phyloP scores from a whole-genome alignment of 208 protist species.

The Leishmania braziliensis region DNA sequence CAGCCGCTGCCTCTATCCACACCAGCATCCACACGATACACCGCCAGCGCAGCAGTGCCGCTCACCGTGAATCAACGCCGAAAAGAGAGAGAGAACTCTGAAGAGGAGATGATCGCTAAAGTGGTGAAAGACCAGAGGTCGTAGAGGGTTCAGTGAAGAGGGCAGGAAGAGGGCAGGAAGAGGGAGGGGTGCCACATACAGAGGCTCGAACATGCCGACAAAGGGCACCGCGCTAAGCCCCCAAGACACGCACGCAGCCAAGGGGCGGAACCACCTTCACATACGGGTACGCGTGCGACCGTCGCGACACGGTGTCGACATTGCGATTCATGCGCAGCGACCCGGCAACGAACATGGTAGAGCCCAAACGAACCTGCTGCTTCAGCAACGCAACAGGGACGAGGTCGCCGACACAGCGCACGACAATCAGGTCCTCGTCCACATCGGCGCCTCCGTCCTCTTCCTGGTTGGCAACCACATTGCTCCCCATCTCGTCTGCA shows the following conservation, averaged over 20 bases:
- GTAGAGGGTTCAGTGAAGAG: background rate
- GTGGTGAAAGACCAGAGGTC: background rate
- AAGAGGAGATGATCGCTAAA: background rate
- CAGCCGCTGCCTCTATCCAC: background rate
- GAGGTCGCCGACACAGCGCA: constrained; percentile 65
- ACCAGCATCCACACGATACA: background rate
- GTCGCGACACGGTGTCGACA: constrained; percentile 57
- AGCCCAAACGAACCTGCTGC: constrained; percentile 55
- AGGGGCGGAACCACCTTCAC: constrained; percentile 77
- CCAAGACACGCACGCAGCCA: constrained; percentile 56
- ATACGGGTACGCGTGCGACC: constrained; percentile 82
- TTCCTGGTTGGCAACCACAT: background rate
- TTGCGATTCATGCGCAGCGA: constrained; percentile 78
- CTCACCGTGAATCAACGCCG: background rate
- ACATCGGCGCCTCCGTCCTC: background rate
- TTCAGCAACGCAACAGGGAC: constrained; percentile 47
- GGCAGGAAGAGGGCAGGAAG: background rate
- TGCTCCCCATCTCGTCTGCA: background rate
- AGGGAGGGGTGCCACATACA: background rate
- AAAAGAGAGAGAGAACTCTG: background rate
- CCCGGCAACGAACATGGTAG: constrained; percentile 57
- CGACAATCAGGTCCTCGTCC: constrained; percentile 75
- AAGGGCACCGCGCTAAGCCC: constrained; percentile 2
- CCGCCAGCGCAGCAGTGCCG: background rate
- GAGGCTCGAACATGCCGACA: background rate